Evolutionary conservation across 2,329 filamentous ascomycete genomes (phyloP), one percentile per base, ranked within the genome.

Genomic region (Elsinoe australis): DNA sequence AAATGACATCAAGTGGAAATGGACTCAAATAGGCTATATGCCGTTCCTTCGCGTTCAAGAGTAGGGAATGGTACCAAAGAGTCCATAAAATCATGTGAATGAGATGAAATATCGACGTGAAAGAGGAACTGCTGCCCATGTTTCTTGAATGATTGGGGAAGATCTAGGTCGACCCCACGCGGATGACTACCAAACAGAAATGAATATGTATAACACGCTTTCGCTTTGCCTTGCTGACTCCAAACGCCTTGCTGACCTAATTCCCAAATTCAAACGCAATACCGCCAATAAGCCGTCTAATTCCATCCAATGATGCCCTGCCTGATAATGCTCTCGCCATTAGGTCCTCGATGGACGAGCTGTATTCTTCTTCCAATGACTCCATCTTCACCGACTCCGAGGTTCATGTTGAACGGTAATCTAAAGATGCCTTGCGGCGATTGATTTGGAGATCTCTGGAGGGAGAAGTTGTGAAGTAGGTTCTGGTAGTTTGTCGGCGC

Each of bases 251-350:
- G 39, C 39, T 44, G 3, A 10, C 17, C 29, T 8, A 4, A n/a
- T 15, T 26, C 9, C 7, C 1, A 3, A 4, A 31, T 8, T 28
- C 10, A n/a, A n/a, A n/a, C n/a, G n/a, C n/a, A n/a, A n/a, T n/a
- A n/a, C n/a, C n/a, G n/a, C n/a, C n/a, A n/a, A n/a, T n/a, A n/a
- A n/a, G 14, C 15, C 17, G 17, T 14, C 31, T 24, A 48, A 26
- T 48, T 48, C 45, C 45, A 48, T n/a, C 45, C 45, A 29, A 48
- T 36, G 21, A 48, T 48, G 8, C 45, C 45, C 32, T 48, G 45
- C 31, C 45, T 22, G 12, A 48, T 33, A n/a, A 48, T 39, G 34
- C 31, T 39, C 17, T 48, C 31, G 5, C 45, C 45, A 12, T 48
- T 36, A 6, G 21, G 33, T n/a, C 45, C 45, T 18, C 33, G 32